Evolutionary conservation across 352 stramenopile species (phyloP).

Genomic region (Plasmopara muralis): DNA sequence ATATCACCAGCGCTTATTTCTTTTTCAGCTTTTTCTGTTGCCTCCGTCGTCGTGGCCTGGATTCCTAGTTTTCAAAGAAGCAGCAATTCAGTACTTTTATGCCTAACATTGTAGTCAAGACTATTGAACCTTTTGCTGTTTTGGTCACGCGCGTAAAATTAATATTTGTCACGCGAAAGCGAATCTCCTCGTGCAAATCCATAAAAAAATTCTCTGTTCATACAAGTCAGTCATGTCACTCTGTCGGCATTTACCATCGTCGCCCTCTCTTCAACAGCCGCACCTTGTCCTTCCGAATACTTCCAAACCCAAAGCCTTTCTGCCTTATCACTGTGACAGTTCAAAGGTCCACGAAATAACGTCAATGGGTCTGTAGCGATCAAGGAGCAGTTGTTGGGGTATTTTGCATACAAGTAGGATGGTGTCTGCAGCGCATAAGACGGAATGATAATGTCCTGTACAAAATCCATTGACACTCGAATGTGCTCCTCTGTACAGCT

Average conservation of each 20-base stretch:
- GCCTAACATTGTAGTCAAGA: neutral
- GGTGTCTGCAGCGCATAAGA: constrained; percentile 84
- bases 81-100: neutral
- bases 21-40: constrained; percentile 55
- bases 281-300: constrained; percentile 65
- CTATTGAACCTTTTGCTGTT: constrained; percentile 59
- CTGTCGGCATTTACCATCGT: neutral
- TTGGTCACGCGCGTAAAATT: constrained; percentile 87
- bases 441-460: constrained; percentile 87
- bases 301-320: constrained; percentile 85
- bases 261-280: neutral
- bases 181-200: constrained; percentile 83
- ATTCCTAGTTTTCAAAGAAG: constrained; percentile 38
- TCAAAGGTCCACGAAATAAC: neutral
- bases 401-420: constrained; percentile 59
- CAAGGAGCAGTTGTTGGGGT: no score
- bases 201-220: constrained; percentile 75
- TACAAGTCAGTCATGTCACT: neutral
- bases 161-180: constrained; percentile 83
- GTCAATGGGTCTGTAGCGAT: no score
- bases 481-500: constrained; percentile 88
- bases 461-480: constrained; percentile 86
- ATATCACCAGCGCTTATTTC: constrained; percentile 49
- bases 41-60: constrained; percentile 77
- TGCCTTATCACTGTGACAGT: constrained; percentile 44